Base-by-base conservation (phyloP, 192 early-diverging fungal genomes). In the Backusella sp. region DNA sequence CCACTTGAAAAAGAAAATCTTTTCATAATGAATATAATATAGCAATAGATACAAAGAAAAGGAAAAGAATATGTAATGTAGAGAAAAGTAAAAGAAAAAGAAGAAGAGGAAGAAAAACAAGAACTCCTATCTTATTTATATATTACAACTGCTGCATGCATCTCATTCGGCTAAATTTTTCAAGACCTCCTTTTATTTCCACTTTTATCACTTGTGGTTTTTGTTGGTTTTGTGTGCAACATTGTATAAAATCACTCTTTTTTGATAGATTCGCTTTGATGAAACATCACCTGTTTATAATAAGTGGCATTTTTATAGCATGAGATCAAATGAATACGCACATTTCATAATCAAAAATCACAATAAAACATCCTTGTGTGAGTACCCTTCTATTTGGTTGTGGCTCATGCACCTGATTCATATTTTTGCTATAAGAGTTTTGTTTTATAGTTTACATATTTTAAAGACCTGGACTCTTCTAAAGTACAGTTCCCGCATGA, bases 131-230 rank as follows among this genome's bases (percentile, higher is more conserved):
- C 12, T 62, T 62, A 26, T 62, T 62, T 62, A 62, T 62, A 28
- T 62, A 62, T 62, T 62, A 62, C 56, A 62, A 62, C 56, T 28
- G 26, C 11, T 62, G 56, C 56, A 62, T 62, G 56, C 56, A 62
- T 14, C 56, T 26, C 21, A 28, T 62, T 62, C 56, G 56, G 56
- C 56, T 62, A 62, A 62, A 62, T 28, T 12, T 9, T 12, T 26
- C 23, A 62, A 28, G 23, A 28, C 56, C 56, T 62, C 56, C 56
- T 28, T 59, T 62, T 49, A 49, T 62, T 62, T 62, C 23, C 26
- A 28, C 26, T 62, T 62, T 62, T 62, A 59, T 59, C 53, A 59
- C 9, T 59, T 62, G 46, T n/a, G 6, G 19, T 49, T 49, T 49
- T n/a, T 49, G 46, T 49, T 49, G 46, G 46, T 49, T 49, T n/a